Conservation (phyloP, 805 yeast genomes). For the Maudiozyma serrabonitensis region DNA sequence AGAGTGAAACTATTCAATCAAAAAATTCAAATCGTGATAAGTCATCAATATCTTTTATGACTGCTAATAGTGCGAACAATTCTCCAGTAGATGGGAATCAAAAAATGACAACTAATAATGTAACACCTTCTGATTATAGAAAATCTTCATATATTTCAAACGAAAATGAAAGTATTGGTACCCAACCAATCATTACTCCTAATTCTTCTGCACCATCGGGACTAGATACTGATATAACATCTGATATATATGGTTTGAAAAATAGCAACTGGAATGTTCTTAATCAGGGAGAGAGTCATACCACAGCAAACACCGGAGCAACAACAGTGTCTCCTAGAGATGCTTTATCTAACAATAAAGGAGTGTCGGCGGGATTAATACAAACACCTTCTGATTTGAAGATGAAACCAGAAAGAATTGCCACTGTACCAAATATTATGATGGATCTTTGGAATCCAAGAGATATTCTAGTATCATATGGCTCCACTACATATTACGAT, state of each 20-base stretch:
- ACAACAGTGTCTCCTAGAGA: background rate
- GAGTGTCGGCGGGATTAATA: background rate
- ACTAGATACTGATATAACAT: background rate
- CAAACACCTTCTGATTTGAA: background rate
- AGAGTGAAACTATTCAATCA: too few species aligned
- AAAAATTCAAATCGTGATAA: background rate
- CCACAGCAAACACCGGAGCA: background rate
- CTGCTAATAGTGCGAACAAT: background rate
- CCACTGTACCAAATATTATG: conserved; percentile 1
- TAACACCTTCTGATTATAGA: background rate
- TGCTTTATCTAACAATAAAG: background rate
- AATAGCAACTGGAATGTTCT: background rate
- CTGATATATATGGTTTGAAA: background rate
- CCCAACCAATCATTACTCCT: background rate
- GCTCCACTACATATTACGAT: conserved; percentile 12
- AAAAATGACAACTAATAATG: background rate
- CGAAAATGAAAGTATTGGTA: background rate
- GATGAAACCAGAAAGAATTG: background rate
- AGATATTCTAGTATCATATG: conserved; percentile 11
- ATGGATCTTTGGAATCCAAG: conserved; percentile 12
- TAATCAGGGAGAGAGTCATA: background rate
- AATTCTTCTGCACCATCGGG: background rate
- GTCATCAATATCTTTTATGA: background rate
- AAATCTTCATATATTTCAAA: background rate
- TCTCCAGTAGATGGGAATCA: background rate